Percentiles rank a stretch among this genome's conserved stretches.
phyloP scores from a whole-genome alignment of 129 eudicot genomes.

The Artemisia argyi region DNA sequence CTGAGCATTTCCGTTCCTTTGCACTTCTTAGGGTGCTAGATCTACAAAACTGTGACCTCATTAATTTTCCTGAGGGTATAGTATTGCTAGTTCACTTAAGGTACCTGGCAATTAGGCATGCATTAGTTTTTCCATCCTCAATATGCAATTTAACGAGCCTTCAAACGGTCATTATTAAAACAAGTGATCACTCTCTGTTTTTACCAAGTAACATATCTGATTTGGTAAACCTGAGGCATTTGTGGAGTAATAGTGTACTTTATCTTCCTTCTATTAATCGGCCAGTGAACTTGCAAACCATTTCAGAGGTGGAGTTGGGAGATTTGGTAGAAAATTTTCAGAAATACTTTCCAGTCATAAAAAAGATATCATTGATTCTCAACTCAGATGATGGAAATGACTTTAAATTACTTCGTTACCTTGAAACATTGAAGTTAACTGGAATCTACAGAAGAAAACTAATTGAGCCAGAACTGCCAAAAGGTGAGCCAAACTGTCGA shows the following conservation, averaged over 20 bases:
- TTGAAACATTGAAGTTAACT: neutral
- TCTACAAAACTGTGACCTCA: too few species aligned
- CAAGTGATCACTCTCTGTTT: accelerated
- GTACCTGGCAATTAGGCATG: too few species aligned
- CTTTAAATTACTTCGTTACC: constrained; percentile 3
- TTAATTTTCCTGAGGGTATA: too few species aligned
- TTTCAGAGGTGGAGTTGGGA: neutral
- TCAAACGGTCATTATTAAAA: constrained; percentile 1
- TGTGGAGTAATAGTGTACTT: constrained; percentile 7
- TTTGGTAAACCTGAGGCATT: constrained; percentile 22
- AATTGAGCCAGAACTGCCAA: too few species aligned
- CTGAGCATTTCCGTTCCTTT: too few species aligned
- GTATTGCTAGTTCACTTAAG: too few species aligned
- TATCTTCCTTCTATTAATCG: neutral
- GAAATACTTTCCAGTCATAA: constrained; percentile 9
- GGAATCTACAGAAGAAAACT: neutral
- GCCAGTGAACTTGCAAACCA: constrained; percentile 16
- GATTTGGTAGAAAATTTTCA: neutral
- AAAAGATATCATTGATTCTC: constrained; percentile 1
- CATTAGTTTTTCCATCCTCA: too few species aligned
- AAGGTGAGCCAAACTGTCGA: neutral
- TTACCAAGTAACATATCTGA: constrained; percentile 14
- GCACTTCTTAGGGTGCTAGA: too few species aligned
- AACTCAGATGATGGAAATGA: neutral
- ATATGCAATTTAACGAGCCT: constrained; percentile 16